Evolutionary conservation across 805 yeast genomes (phyloP), one percentile per base, ranked within the genome.

Genomic region (Zygoascus tannicola): DNA sequence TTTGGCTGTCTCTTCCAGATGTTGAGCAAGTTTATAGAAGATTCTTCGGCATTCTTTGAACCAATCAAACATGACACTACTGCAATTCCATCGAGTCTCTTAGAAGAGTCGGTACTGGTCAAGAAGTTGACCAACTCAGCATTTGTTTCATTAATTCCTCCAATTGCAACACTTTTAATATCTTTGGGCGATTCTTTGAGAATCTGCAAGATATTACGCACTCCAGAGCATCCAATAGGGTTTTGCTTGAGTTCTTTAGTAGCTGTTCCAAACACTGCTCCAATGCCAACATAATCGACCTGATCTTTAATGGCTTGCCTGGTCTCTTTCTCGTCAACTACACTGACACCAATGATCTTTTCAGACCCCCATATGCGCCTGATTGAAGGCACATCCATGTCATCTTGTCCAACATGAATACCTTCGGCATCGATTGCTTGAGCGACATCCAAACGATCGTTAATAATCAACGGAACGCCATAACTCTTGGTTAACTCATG

Each of bases 381-480:
- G 1, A 76, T 92, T 32, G 70, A 53, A 1, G 54, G 54, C 1
- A 76, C 76, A 37, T 64, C 67, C 85, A 87, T 84, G 57, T 87
- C 97, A 43, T 80, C 87, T 60, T 87, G 96, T 0, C 97, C 97
- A 18, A 87, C 85, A 65, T 87, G 97, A 5, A 88, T 81, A 30
- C 95, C 95, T 50, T 85, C 95, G 2, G 94, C 94, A 52, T 75
- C 92, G 44, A 85, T 70, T 0, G 96, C 96, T 36, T 88, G 64
- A 0, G 95, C 96, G 10, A 88, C 85, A 57, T 87, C 97, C 2
- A 85, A 73, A 41, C 96, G 66, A 56, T 87, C 96, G 53, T 87
- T 85, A 56, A 87, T 86, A 28, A 87, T 75, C 51, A 87, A 66
- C 0, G 96, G 96, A 5, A 88, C 76, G 0, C 73, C 71, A 34